Evolutionary conservation across 805 yeast genomes (phyloP), one percentile per base, ranked within the genome.

Genomic region (Pichia manshurica): DNA sequence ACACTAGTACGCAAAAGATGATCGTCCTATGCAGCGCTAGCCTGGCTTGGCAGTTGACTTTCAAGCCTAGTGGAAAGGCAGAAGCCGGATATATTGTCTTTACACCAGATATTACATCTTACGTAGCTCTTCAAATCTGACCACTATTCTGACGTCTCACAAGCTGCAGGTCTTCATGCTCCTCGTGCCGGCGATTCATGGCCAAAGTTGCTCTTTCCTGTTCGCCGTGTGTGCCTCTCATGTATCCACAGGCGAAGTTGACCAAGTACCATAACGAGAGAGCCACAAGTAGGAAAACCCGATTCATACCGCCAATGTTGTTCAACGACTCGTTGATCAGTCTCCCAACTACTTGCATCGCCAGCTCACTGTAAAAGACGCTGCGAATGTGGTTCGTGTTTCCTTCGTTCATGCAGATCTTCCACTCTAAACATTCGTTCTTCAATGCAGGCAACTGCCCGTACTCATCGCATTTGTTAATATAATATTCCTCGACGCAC

Each of bases 241-340:
- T 67, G 53, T 79, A 84, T 0, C 90, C 90, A 59, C 81, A 77
- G 3, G 78, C 63, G 52, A 84, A 79, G 58, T 85, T 85, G 23
- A 81, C 74, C 4, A 75, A 69, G 58, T 82, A 84, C n/a, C 72
- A 66, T 0, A 71, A 55, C 10, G 73, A 65, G 9, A 71, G 53
- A 4, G 70, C 54, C 0, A 45, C 37, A 3, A 54, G 10, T 12
- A 77, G 57, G 3, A 80, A 71, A 4, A 71, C 31, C 39, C 81
- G 68, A 17, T 84, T 77, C 59, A 82, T 81, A 52, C 74, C 64
- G 3, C 87, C 82, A 39, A 85, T 71, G 0, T 88, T 89, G 53
- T 84, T 87, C 17, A 84, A 69, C 46, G 84, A 68, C 0, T 83
- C 75, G 55, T 82, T 81, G 10, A 83, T 54, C 15, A 84, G 67